phyloP scores from a whole-genome alignment of 306 rosid species.

The Quercus engelmannii region DNA sequence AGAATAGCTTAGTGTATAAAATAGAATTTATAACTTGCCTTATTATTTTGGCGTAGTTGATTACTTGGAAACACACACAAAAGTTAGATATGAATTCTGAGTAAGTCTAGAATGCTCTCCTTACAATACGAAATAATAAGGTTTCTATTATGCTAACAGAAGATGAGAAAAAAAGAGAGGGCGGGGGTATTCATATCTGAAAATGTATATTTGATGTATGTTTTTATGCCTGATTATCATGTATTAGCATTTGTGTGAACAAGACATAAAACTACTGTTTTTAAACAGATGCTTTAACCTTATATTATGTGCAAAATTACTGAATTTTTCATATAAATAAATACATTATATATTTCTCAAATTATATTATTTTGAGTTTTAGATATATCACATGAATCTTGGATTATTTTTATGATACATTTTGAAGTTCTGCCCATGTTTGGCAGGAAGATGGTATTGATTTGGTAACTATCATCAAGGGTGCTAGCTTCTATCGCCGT shows the following conservation, averaged over 20 bases:
- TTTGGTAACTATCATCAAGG: slow-evolving; percentile 62
- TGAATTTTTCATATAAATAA: neutral
- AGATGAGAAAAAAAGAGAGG: neutral
- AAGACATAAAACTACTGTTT: neutral
- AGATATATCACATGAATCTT: neutral
- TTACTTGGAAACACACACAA: neutral
- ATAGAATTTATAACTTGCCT: neutral
- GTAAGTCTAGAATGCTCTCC: neutral
- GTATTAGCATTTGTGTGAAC: neutral
- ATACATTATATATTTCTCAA: neutral
- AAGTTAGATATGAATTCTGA: neutral
- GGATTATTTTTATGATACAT: neutral
- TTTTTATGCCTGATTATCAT: neutral
- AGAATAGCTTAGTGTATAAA: neutral
- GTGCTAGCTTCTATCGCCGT: slow-evolving; percentile 69
- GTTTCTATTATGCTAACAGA: neutral
- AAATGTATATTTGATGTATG: neutral
- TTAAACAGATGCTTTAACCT: neutral
- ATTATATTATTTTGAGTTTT: neutral
- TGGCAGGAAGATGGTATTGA: slow-evolving; percentile 73
- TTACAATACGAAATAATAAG: neutral
- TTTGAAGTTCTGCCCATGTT: neutral
- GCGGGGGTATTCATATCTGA: neutral
- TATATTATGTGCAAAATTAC: neutral
- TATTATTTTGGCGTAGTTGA: neutral